A percentile compares a stretch with the other conserved stretches of the same genome.
These are phyloP conservation scores for Naganishia sp. DNA, from an alignment of 1,284 basidiomycete species.

Conservation along the genomic window DNA sequence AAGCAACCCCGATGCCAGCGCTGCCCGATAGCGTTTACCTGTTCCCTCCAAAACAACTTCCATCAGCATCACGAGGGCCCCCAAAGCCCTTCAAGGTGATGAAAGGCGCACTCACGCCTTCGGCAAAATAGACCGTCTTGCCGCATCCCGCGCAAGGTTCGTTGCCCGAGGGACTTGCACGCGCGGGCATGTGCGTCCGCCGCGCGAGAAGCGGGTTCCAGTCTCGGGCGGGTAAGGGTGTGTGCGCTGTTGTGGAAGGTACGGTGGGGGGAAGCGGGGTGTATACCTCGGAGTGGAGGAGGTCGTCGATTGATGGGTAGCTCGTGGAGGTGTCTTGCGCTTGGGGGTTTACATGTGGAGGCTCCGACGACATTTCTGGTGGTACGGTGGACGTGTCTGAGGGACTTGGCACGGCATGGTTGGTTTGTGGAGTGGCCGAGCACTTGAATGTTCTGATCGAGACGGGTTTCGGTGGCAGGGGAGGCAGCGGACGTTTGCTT, in stretches of 20 bases:
- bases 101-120: slow-evolving; percentile 42
- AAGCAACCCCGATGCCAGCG: slow-evolving; percentile 52
- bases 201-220: slow-evolving; percentile 21
- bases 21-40: slow-evolving; percentile 23
- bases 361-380: not conserved
- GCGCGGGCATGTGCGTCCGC: slow-evolving; percentile 34
- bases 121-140: slow-evolving; percentile 53
- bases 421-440: not conserved
- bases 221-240: slow-evolving; percentile 32
- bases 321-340: not conserved
- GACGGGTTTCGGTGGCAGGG: not conserved
- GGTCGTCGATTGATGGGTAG: slow-evolving; percentile 38
- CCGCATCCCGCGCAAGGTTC: slow-evolving; percentile 48
- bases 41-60: not conserved
- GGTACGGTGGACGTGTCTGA: not conserved
- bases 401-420: not conserved
- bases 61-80: too few relatives aligned
- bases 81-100: not conserved
- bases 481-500: not conserved
- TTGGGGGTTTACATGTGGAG: too few relatives aligned
- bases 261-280: slow-evolving; percentile 27
- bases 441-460: not conserved
- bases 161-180: slow-evolving; percentile 35
- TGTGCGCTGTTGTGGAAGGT: slow-evolving; percentile 44
- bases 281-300: slow-evolving; percentile 33